Evolutionary conservation across 441 rosid genomes (phyloP).

Genomic region (Aleurites moluccanus): DNA sequence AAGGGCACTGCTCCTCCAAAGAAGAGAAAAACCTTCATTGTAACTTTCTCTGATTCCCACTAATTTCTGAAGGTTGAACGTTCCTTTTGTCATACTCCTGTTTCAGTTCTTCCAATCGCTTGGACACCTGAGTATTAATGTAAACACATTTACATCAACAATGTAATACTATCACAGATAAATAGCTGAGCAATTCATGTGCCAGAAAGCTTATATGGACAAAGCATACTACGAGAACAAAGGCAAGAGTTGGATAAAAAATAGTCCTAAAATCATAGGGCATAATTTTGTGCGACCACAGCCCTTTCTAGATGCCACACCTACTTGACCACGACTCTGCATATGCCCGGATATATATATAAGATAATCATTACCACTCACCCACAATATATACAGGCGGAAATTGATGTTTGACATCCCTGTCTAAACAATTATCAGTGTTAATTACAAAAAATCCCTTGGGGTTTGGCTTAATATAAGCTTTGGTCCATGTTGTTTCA

Average conservation of each 20-base stretch:
- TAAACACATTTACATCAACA: background rate
- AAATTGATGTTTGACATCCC: background rate
- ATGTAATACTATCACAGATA: no score
- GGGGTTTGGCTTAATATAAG: no score
- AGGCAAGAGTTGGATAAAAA: background rate
- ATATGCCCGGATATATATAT: no score
- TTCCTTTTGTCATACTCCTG: slow-evolving; percentile 49
- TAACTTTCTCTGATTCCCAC: slow-evolving; percentile 25
- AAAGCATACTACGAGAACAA: background rate
- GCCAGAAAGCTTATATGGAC: background rate
- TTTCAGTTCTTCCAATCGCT: slow-evolving; percentile 67
- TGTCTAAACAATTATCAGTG: background rate
- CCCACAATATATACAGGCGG: background rate
- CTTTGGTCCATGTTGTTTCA: no score
- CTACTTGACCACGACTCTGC: background rate
- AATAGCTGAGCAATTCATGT: background rate
- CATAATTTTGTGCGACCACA: background rate
- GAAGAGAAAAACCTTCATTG: slow-evolving; percentile 13
- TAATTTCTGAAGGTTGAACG: slow-evolving; percentile 32
- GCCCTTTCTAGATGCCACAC: background rate
- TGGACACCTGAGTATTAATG: slow-evolving; percentile 53
- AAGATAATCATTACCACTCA: background rate
- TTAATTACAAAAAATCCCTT: no score
- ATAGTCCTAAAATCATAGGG: background rate
- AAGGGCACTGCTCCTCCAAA: background rate